Conservation (phyloP, 1,139 yeast genomes). For the Pichia norvegensis region DNA sequence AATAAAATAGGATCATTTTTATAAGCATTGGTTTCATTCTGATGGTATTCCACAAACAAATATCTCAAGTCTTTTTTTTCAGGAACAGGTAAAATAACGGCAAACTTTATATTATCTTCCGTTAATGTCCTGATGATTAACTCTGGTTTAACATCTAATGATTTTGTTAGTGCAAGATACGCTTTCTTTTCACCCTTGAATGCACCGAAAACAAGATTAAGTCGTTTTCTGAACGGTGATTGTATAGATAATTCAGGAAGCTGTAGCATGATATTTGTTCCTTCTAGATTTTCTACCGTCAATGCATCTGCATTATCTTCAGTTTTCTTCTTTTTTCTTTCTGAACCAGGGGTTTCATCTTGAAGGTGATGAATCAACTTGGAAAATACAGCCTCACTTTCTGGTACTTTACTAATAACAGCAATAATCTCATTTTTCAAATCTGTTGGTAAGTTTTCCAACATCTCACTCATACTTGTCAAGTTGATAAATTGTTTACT, state of each 20-base stretch:
- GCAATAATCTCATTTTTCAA: slow-evolving; percentile 24
- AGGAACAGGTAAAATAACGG: slow-evolving; percentile 41
- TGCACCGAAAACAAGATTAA: slow-evolving; percentile 32
- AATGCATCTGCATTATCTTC: not conserved
- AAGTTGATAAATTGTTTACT: slow-evolving; percentile 27
- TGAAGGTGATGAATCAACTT: slow-evolving; percentile 24
- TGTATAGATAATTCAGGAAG: slow-evolving; percentile 41
- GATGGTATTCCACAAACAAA: slow-evolving; percentile 37
- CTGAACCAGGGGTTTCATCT: slow-evolving; percentile 2
- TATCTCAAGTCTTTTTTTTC: slow-evolving; percentile 38
- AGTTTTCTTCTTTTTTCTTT: slow-evolving; percentile 15
- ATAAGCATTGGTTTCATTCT: slow-evolving; percentile 24
- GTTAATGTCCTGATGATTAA: slow-evolving; percentile 30
- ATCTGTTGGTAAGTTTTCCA: slow-evolving; percentile 6
- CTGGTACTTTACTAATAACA: slow-evolving; percentile 23
- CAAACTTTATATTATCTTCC: slow-evolving; percentile 33
- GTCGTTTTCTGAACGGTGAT: slow-evolving; percentile 44
- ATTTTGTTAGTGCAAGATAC: slow-evolving; percentile 35
- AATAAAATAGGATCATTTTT: slow-evolving; percentile 39
- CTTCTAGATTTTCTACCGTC: slow-evolving; percentile 19
- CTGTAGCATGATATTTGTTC: slow-evolving; percentile 36
- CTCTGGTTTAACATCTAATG: slow-evolving; percentile 33
- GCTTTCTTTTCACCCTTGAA: slow-evolving; percentile 26
- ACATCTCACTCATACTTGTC: not conserved
- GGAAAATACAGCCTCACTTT: slow-evolving; percentile 26